phyloP scores from a whole-genome alignment of 768 basidiomycete species.

The Termitomyces eurrhizus region DNA sequence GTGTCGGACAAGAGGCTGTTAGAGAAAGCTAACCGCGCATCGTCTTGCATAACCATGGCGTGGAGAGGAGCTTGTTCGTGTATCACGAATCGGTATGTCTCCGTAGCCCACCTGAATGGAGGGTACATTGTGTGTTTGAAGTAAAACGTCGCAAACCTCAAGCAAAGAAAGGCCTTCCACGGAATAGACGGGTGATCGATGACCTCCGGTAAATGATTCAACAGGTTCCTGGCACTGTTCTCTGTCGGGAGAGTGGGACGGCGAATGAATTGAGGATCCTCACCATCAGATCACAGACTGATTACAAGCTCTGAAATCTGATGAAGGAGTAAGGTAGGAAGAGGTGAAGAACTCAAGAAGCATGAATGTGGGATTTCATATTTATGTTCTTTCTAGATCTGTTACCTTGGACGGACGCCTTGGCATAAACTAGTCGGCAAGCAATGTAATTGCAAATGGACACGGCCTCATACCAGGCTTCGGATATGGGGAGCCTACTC shows the following conservation, averaged over 20 bases:
- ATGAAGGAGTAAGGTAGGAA: background rate
- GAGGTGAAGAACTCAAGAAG: background rate
- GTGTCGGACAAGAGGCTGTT: slow-evolving; percentile 9
- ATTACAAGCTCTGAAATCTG: background rate
- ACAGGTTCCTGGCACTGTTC: background rate
- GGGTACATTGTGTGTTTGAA: slow-evolving; percentile 1
- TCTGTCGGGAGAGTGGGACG: background rate
- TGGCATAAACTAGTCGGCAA: background rate
- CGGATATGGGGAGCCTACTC: too few relatives aligned
- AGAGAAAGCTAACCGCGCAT: background rate
- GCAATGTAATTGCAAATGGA: background rate
- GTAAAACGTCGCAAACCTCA: background rate
- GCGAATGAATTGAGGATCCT: background rate
- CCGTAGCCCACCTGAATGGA: background rate
- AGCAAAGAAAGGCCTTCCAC: background rate
- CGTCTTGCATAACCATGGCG: background rate
- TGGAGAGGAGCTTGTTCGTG: background rate
- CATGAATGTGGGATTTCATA: background rate
- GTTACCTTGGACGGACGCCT: too few relatives aligned
- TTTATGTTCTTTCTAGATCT: background rate
- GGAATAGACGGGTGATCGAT: background rate
- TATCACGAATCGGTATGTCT: background rate
- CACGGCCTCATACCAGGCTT: too few relatives aligned
- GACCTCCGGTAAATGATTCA: slow-evolving; percentile 1
- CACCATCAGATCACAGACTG: background rate